Base-by-base conservation (phyloP, 2,329 filamentous ascomycete species). In the Lachnellula arida region DNA sequence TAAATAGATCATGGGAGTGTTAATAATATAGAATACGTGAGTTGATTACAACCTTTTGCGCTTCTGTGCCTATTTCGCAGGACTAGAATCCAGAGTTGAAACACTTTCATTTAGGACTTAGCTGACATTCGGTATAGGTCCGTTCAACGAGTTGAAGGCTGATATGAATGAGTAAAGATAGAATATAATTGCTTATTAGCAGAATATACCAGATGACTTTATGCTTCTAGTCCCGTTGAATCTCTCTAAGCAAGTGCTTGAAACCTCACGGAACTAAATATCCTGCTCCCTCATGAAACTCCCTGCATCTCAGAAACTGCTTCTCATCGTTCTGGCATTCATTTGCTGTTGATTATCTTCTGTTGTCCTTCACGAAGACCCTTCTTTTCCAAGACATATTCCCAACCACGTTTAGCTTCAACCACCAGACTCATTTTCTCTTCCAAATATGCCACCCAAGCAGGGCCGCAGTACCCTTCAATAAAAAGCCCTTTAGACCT, bases 161-260 rank as follows among this genome's bases (percentile, higher is more conserved):
- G 25, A 25, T 2, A 1, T 25, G 25, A 1, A 25, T 25, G 25
- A 25, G 25, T 25, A 25, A 25, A 25, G 3, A 25, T 25, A 4
- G 5, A 6, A 6, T 25, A 25, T 4, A 7, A 25, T 25, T 25
- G 5, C 25, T 7, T 4, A 7, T 25, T 25, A 4, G 3, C 25
- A 7, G 25, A 25, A 25, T 25, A 6, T 25, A 6, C 7, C 25
- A 25, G 25, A 6, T 25, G 25, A 25, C 25, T 25, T 25, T 25
- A 25, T 6, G 76, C 1, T 71, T 79, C 0, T 76, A 74, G 60
- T 5, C 35, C 35, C 35, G 5, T n/a, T n/a, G 35, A 3, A 5
- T 14, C 35, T 4, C 15, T 39, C 35, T 14, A 25, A 25, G 25
- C 35, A 39, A 39, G 35, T 14, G 11, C 35, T 39, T 14, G 15